Evolutionary conservation across 768 basidiomycete genomes (phyloP).

Genomic region (Pisolithus sp.): DNA sequence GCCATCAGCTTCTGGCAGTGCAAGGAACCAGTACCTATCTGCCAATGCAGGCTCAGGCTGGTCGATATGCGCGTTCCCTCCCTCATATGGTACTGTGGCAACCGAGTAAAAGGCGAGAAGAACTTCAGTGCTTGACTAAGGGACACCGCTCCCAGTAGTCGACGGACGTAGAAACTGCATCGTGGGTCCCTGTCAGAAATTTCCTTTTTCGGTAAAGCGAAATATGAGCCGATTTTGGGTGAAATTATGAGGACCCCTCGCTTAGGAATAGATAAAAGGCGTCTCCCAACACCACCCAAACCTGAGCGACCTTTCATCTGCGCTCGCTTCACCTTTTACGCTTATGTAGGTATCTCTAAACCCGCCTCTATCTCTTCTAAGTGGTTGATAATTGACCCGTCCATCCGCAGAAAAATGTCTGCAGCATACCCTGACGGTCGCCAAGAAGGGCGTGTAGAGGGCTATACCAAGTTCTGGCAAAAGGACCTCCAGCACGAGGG

Average conservation of each 20-base stretch:
- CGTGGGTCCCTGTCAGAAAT: neutral
- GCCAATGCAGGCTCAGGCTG: no score
- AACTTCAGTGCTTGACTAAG: no score
- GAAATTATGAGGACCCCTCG: neutral
- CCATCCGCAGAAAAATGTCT: conserved; percentile 2
- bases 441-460: conserved; percentile 61
- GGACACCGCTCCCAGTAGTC: no score
- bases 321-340: neutral
- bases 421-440: conserved; percentile 49
- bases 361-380: neutral
- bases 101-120: no score
- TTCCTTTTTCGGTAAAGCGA: neutral
- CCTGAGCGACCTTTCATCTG: neutral
- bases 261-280: neutral
- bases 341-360: neutral
- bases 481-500: conserved; percentile 69
- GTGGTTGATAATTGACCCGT: neutral
- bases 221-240: neutral
- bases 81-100: no score
- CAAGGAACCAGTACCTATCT: no score
- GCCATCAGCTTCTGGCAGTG: no score
- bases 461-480: conserved; percentile 91
- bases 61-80: no score
- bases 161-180: no score
- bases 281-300: neutral